Base-by-base conservation (phyloP, 169 alveolate species). In the Cystoisospora suis region DNA sequence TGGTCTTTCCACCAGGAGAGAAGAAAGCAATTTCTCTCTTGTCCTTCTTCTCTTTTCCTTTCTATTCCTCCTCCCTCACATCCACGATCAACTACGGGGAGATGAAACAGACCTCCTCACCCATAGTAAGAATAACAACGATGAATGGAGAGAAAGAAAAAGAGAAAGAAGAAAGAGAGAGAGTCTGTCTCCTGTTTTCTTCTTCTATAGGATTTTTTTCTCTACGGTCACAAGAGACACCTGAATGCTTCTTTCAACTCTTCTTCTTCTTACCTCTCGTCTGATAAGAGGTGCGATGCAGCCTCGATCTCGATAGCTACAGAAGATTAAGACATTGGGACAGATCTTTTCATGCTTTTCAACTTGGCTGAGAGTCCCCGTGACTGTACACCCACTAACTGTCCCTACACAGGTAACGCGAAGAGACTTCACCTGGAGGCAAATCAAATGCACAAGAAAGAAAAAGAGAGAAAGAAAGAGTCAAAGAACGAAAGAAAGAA, bases 201-300 rank as follows among this genome's bases (percentile, higher is more conserved):
- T 36, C 72, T 36, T 58, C 72, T 2, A 1, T 2, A 34, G 29
- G 72, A 1, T 58, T 4, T 29, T 3, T 7, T 9, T 7, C 29
- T 58, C 72, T 36, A 4, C 72, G 3, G 29, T 4, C 29, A 58
- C n/a, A 58, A 2, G 72, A 29, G 72, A 29, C 3, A 9, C 3
- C 40, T 27, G 72, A 34, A 3, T 27, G 72, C 2, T 4, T 1
- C 23, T 27, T 17, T 59, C 4, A 20, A 15, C n/a, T 2, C 34
- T 0, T 36, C 44, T n/a, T 27, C 77, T 15, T 44, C 53, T n/a
- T 36, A 88, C 88, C 81, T 88, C 88, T n/a, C 69, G 61, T 47
- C 92, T 49, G 29, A 87, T 65, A 2, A 87, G 87, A 29, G 92
- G 92, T 0, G 92, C 72, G 61, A 81, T 87, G 87, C 92, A 87